Base-by-base conservation (phyloP, 1,284 basidiomycete genomes). In the Pseudozyma sp. region DNA sequence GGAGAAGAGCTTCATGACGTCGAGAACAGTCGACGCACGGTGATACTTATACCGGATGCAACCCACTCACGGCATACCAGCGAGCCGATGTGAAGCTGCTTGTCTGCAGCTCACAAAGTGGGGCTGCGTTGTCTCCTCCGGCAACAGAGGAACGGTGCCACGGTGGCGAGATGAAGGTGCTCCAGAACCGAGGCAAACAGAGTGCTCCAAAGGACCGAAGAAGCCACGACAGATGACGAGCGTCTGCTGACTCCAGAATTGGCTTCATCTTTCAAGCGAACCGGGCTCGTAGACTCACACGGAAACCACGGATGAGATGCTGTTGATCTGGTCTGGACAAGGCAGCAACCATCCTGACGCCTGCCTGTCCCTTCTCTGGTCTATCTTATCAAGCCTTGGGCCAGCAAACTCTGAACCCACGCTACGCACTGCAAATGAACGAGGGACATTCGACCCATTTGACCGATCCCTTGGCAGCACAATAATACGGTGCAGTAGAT, bases 21-120 rank as follows among this genome's bases (percentile, higher is more conserved):
- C 19, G 19, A 38, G 19, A 36, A 18, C 25, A 16, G 21, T 18
- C 3, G 31, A 42, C 16, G 35, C 21, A 59, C 42, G 50, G 43
- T 6, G 14, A 35, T 59, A 59, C 50, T 59, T 59, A 59, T 59
- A 59, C 43, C 47, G 39, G 18, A 56, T 38, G 14, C 54, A 44
- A 18, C 21, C 54, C 45, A 12, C n/a, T 12, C 36, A 4, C 4
- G 19, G 13, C 47, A 19, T 10, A 18, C 36, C 38, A 25, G 19
- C 10, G 3, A 8, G 14, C n/a, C 25, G 38, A 12, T 34, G 52
- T n/a, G 38, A 45, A n/a, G 12, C 25, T 31, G 25, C 25, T 31
- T 31, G 25, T 35, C 31, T 31, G 48, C 48, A n/a, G 14, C 9
- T 35, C 21, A 21, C 12, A 13, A 21, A 11, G 45, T 21, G 45